phyloP scores from a whole-genome alignment of 108 stramenopile species.

The Fragilaria radians region DNA sequence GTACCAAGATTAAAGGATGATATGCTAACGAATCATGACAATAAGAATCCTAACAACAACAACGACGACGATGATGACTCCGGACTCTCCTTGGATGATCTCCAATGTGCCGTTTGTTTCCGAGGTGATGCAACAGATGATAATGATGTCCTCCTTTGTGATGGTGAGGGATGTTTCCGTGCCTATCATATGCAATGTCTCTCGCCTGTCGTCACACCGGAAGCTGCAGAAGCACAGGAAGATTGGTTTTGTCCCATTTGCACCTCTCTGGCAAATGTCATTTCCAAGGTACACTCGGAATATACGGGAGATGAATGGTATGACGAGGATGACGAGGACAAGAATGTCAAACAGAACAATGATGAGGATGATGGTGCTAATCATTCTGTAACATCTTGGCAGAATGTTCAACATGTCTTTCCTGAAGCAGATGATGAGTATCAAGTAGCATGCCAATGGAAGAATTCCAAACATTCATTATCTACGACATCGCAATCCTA shows the following conservation, averaged over 20 bases:
- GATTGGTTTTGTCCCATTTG: slow-evolving; percentile 86
- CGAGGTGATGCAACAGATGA: slow-evolving; percentile 40
- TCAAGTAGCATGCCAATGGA: slow-evolving; percentile 36
- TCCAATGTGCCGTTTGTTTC: slow-evolving; percentile 65
- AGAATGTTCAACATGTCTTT: slow-evolving; percentile 61
- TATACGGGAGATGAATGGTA: slow-evolving; percentile 56
- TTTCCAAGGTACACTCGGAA: slow-evolving; percentile 45
- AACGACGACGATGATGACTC: slow-evolving; percentile 36
- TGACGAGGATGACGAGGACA: neutral
- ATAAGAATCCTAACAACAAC: neutral
- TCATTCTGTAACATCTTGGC: slow-evolving; percentile 44
- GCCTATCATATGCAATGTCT: slow-evolving; percentile 82
- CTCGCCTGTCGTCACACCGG: slow-evolving; percentile 37
- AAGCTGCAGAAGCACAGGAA: slow-evolving; percentile 47
- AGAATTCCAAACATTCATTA: slow-evolving; percentile 37
- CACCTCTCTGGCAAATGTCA: slow-evolving; percentile 24
- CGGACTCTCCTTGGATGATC: slow-evolving; percentile 62
- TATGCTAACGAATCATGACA: slow-evolving; percentile 5
- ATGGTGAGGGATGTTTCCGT: slow-evolving; percentile 58
- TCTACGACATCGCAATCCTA: slow-evolving; percentile 45
- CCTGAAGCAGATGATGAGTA: slow-evolving; percentile 60
- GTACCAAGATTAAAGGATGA: slow-evolving; percentile 25
- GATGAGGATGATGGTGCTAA: slow-evolving; percentile 19
- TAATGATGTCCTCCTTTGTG: slow-evolving; percentile 54
- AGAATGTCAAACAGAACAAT: slow-evolving; percentile 6